Conservation (phyloP, 2,329 filamentous ascomycete species). For the Neurospora sp. region DNA sequence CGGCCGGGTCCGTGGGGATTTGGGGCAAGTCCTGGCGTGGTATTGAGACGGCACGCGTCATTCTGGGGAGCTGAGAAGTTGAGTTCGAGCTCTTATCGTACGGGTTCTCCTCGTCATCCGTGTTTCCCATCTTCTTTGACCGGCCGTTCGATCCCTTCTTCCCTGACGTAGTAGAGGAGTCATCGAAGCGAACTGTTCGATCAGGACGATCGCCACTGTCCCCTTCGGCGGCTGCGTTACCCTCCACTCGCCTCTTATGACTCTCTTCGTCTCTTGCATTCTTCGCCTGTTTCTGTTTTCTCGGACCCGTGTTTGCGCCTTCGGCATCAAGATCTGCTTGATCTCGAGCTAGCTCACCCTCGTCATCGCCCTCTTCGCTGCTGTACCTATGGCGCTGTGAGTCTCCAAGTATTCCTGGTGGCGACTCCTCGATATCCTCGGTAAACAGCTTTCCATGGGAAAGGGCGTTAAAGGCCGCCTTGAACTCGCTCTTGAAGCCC, state of each 20-base stretch:
- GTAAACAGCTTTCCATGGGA: slow-evolving; percentile 34
- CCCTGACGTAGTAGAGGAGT: not conserved
- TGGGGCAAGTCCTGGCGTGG: slow-evolving; percentile 25
- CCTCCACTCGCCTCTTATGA: slow-evolving; percentile 3
- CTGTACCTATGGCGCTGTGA: slow-evolving; percentile 19
- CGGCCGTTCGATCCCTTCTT: not conserved
- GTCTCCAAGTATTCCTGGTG: slow-evolving; percentile 32
- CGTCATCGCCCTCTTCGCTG: slow-evolving; percentile 15
- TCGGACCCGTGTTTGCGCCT: slow-evolving; percentile 1
- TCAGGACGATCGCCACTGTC: not conserved
- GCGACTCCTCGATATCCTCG: slow-evolving; percentile 26
- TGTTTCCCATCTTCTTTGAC: not conserved
- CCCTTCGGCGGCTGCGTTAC: slow-evolving; percentile 4
- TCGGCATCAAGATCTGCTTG: slow-evolving; percentile 13
- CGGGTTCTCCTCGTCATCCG: not conserved
- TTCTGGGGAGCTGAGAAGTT: slow-evolving; percentile 3
- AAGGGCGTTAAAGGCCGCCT: slow-evolving; percentile 30
- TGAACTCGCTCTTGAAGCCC: slow-evolving; percentile 35
- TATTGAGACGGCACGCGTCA: slow-evolving; percentile 19
- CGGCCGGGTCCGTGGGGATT: slow-evolving; percentile 32
- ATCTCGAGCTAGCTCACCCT: slow-evolving; percentile 19
- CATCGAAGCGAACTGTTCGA: not conserved
- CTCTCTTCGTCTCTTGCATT: slow-evolving; percentile 2
- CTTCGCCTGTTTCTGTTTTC: not conserved
- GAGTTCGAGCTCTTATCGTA: not conserved